Evolutionary conservation across 352 stramenopile species (phyloP), one percentile per base, ranked within the genome.

Genomic region (Hyaloperonospora brassicae): DNA sequence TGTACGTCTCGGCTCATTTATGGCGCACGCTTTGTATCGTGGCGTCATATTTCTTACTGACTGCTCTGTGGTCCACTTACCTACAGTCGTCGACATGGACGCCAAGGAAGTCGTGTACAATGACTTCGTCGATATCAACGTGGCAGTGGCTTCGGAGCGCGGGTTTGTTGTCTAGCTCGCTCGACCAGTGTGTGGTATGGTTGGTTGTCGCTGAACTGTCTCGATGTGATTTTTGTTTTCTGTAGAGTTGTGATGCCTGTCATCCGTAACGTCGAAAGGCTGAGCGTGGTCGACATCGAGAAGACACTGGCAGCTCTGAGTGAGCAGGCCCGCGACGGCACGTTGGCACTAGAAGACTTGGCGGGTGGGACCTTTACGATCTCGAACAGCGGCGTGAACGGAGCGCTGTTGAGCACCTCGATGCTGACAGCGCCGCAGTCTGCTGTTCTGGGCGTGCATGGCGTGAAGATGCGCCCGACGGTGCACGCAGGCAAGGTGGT

Each of bases 71-170:
- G 52, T 41, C 27, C 36, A 25, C 17, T 55, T 25, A 11, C 7
- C 17, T 41, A 23, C 55, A 95, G 82, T 97, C 57, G 97, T 99
- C 52, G 97, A 99, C 64, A 96, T 98, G 71, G 92, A 90, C 14
- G 82, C 84, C n/a, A 97, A 98, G 61, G 96, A 99, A 71, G 98
- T 99, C 50, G 94, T 99, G 14, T 98, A 99, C 80, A 93, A 97
- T 59, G 93, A 99, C 52, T 99, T 98, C 64, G 92, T 94, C 40
- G 97, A 99, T 78, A 97, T 99, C 55, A 98, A 93, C 35, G 94
- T 99, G 14, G 96, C 96, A 5, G 96, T 99, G 9, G 95, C 96
- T 6, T 96, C 82, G 46, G 95, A 97, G 24, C 89, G 77, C 41
- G 95, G 86, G 80, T 91, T 63, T 53, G 66, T 72, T 5, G 31